A percentile compares a stretch with the other conserved stretches of the same genome.
Conservation (phyloP, 257 asterid species). For the Ballota nigra region DNA sequence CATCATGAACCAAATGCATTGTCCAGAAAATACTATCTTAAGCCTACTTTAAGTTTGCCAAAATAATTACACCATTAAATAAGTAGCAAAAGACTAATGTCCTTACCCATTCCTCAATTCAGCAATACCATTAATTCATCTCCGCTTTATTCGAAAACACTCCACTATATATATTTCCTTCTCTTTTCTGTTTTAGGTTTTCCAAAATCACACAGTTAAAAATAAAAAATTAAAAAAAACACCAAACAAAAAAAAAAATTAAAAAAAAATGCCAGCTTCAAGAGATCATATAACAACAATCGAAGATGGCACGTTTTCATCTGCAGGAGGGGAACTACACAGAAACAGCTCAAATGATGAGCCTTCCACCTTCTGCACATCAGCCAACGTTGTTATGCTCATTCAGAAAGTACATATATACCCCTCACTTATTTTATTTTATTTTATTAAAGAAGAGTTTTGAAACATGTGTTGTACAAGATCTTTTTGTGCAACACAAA, state of each 20-base stretch:
- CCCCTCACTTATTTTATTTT: no score
- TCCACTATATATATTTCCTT: slow-evolving; percentile 9
- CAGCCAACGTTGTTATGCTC: slow-evolving; percentile 38
- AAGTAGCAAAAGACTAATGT: slow-evolving; percentile 21
- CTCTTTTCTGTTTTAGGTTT: neutral
- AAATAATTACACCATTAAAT: slow-evolving; percentile 14
- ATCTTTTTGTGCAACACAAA: no score
- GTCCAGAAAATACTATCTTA: no score
- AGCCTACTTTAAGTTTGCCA: no score
- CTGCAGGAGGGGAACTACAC: neutral
- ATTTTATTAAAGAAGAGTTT: no score
- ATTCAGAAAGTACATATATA: slow-evolving; percentile 45
- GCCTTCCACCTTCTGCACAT: slow-evolving; percentile 32
- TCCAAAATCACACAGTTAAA: neutral
- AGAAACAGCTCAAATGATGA: slow-evolving; percentile 25
- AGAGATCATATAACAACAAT: slow-evolving; percentile 28
- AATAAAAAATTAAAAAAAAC: neutral
- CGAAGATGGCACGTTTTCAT: slow-evolving; percentile 32
- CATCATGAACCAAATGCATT: no score
- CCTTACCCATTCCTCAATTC: slow-evolving; percentile 33
- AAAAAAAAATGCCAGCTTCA: slow-evolving; percentile 31
- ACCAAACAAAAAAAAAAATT: neutral
- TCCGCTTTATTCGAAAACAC: slow-evolving; percentile 26
- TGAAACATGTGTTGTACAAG: no score
- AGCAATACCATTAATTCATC: slow-evolving; percentile 43